Base-by-base conservation (phyloP, 306 rosid genomes). In the Hylodesmum podocarpum region DNA sequence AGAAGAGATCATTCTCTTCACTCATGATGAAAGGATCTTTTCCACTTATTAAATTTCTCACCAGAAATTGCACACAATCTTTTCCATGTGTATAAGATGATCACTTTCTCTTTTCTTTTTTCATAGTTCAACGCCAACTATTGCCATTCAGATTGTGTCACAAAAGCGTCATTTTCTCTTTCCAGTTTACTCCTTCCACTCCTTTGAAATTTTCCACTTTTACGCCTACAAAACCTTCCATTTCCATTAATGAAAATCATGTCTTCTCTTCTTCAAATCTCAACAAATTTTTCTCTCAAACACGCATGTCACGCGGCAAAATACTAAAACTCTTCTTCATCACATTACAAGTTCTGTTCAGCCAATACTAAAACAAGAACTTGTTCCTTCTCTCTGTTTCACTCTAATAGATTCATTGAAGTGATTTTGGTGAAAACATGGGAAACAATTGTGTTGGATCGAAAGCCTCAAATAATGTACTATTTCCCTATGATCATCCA, bases 391-490 rank as follows among this genome's bases (percentile, higher is more conserved):
- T 14, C n/a, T 40, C 31, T 5, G 14, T 51, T 9, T 29, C 43
- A 44, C 62, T 75, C 16, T 4, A n/a, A n/a, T n/a, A n/a, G n/a
- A n/a, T n/a, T n/a, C n/a, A n/a, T n/a, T n/a, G n/a, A n/a, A n/a
- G n/a, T n/a, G n/a, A n/a, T n/a, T n/a, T n/a, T n/a, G n/a, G n/a
- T n/a, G n/a, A n/a, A n/a, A n/a, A n/a, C 77, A 94, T 94, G 96
- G 98, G 98, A 22, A 92, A 94, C 85, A 90, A 82, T 66, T 92
- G 98, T 62, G 88, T 94, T 53, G 90, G 96, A 59, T 73, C 83
- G 22, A 78, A 59, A 81, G 28, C 28, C 54, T 78, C 79, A 0
- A 81, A 86, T 22, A 80, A 84, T 36, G 61, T 82, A 19, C 24
- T 89, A 0, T 51, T 89, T 68, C 58, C 82, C 19, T 75, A 81